Evolutionary conservation across 2,329 filamentous ascomycete genomes (phyloP).

Genomic region (Aspergillus sclerotialis): DNA sequence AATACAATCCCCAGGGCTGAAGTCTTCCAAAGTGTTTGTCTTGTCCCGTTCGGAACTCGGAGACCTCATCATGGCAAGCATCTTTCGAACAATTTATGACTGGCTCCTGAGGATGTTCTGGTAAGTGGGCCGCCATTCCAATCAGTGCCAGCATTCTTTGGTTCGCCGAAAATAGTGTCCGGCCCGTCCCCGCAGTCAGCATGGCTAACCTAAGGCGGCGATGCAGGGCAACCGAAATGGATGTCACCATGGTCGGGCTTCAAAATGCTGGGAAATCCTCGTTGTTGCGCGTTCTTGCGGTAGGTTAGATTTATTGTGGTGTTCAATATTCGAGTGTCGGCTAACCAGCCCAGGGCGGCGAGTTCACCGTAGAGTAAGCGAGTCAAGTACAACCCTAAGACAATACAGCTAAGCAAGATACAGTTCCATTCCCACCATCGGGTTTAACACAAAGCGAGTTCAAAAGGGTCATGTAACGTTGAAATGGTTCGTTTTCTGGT

Average conservation of each 20-base stretch:
- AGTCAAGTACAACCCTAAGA: not conserved
- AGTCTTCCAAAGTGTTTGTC: too few species aligned
- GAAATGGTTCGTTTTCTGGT: constrained; percentile 61
- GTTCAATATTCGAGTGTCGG: constrained; percentile 4
- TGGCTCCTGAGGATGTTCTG: constrained; percentile 97
- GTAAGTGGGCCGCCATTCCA: constrained; percentile 49
- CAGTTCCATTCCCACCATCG: constrained; percentile 96
- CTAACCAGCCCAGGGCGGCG: constrained; percentile 74
- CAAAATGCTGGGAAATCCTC: constrained; percentile 99
- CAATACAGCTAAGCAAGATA: constrained; percentile 17
- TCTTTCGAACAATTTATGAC: constrained; percentile 95
- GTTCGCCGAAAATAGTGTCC: constrained; percentile 18
- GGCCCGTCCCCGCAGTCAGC: constrained; percentile 28
- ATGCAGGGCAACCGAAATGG: constrained; percentile 94
- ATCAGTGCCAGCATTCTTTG: constrained; percentile 13
- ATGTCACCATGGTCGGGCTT: constrained; percentile 97
- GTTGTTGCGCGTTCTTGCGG: constrained; percentile 83
- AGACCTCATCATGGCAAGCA: constrained; percentile 74
- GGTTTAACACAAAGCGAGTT: constrained; percentile 98
- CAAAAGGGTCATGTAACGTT: constrained; percentile 97
- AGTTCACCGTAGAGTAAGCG: constrained; percentile 97
- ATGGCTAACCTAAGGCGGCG: constrained; percentile 9
- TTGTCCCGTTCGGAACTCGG: too few species aligned
- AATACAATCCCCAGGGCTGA: too few species aligned
- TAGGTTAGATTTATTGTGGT: constrained; percentile 47